A percentile compares a stretch with the other conserved stretches of the same genome.
These are phyloP conservation scores for Corrigiola litoralis DNA, from an alignment of 179 eudicot species.

Conservation along the genomic window DNA sequence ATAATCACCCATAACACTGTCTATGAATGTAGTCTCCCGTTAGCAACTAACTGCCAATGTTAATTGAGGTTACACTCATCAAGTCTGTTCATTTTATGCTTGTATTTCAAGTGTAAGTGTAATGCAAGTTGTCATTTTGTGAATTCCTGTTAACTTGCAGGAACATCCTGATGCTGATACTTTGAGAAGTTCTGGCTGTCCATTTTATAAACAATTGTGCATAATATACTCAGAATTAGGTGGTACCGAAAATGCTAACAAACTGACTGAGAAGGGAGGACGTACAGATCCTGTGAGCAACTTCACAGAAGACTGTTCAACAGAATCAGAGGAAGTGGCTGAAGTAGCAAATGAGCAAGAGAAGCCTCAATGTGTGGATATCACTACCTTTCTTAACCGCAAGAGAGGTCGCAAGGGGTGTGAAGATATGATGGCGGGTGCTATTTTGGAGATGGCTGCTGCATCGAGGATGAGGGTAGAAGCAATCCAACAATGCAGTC, in stretches of 20 bases:
- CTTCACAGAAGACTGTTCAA: constrained; percentile 35
- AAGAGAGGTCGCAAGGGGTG: constrained; percentile 63
- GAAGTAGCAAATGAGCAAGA: constrained; percentile 32
- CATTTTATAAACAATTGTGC: constrained; percentile 57
- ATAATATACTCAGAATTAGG: constrained; percentile 42
- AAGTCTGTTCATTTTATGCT: too few relatives aligned
- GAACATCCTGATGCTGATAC: constrained; percentile 79
- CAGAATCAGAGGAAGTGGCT: constrained; percentile 49
- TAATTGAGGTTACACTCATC: too few relatives aligned
- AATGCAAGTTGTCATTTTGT: not conserved
- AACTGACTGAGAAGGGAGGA: constrained; percentile 25
- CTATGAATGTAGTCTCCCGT: too few relatives aligned
- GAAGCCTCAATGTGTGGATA: constrained; percentile 17
- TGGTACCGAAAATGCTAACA: constrained; percentile 20
- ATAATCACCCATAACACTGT: too few relatives aligned
- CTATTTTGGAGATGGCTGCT: constrained; percentile 64
- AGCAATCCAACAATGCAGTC: constrained; percentile 37
- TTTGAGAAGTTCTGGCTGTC: constrained; percentile 53
- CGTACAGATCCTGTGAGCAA: constrained; percentile 23
- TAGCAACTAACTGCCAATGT: too few relatives aligned
- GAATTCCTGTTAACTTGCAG: constrained; percentile 23
- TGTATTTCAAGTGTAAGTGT: too few relatives aligned
- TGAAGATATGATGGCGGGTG: constrained; percentile 49
- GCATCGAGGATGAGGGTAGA: constrained; percentile 61
- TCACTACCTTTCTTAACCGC: constrained; percentile 12